phyloP scores from a whole-genome alignment of 2,329 filamentous ascomycete species.

The Botrytis tulipae region DNA sequence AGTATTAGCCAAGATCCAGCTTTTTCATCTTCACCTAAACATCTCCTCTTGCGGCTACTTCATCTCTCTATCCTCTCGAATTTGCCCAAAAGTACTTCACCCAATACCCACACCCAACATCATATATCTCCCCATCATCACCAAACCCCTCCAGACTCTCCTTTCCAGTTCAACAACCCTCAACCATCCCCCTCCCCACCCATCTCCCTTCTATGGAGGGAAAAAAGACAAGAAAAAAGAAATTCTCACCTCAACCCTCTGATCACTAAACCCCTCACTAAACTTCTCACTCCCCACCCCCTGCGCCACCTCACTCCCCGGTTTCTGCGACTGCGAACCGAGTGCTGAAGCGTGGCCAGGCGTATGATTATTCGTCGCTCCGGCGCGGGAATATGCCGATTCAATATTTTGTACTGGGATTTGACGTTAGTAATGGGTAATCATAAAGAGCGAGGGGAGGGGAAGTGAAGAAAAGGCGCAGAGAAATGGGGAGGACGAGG shows the following conservation, averaged over 20 bases:
- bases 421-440: neutral
- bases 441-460: neutral
- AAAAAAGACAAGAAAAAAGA: neutral
- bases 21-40: neutral
- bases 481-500: too few relatives aligned
- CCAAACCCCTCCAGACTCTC: neutral
- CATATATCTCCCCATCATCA: too few relatives aligned
- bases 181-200: too few relatives aligned
- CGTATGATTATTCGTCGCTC: slow-evolving; percentile 29
- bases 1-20: neutral
- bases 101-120: neutral
- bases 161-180: too few relatives aligned
- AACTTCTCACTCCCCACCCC: slow-evolving; percentile 30
- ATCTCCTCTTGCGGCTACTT: neutral
- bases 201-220: too few relatives aligned
- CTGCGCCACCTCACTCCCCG: slow-evolving; percentile 17
- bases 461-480: neutral
- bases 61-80: neutral
- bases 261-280: slow-evolving; percentile 22
- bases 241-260: slow-evolving; percentile 26
- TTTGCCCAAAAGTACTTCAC: neutral
- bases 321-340: slow-evolving; percentile 26
- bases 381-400: slow-evolving; percentile 29
- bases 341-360: slow-evolving; percentile 28
- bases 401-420: slow-evolving; percentile 30